These are phyloP conservation scores for Boletus edulis DNA, from an alignment of 768 basidiomycete species.

Conservation along the genomic window DNA sequence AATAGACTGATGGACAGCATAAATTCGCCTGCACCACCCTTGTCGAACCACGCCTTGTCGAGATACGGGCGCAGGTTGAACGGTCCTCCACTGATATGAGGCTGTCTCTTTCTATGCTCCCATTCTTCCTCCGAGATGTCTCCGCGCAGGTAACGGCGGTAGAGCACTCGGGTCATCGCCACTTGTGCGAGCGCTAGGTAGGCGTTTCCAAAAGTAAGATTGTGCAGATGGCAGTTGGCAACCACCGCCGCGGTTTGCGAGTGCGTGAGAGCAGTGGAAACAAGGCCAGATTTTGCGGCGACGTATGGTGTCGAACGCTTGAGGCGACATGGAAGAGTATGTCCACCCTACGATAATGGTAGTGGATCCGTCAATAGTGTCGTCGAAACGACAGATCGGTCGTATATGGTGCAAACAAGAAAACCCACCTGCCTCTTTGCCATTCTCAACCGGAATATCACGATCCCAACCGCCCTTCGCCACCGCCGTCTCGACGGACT, in stretches of 20 bases:
- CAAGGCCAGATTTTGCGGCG: constrained; percentile 35
- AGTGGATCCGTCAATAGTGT: not conserved
- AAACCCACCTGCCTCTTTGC: constrained; percentile 36
- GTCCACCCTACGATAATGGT: constrained; percentile 45
- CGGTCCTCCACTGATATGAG: constrained; percentile 48
- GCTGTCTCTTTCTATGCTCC: constrained; percentile 47
- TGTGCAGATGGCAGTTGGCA: constrained; percentile 38
- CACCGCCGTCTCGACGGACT: constrained; percentile 41
- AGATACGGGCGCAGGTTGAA: constrained; percentile 51
- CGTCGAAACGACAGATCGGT: not conserved
- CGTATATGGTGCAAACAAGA: not conserved
- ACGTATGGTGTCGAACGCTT: constrained; percentile 34
- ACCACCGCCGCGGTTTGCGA: constrained; percentile 33
- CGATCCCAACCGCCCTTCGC: constrained; percentile 41
- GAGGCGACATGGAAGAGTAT: constrained; percentile 48
- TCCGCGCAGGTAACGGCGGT: constrained; percentile 44
- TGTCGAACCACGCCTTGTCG: constrained; percentile 43
- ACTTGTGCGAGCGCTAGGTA: constrained; percentile 51
- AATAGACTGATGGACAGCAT: constrained; percentile 40
- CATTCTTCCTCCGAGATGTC: constrained; percentile 51
- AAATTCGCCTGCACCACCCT: constrained; percentile 46
- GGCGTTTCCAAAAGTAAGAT: constrained; percentile 51
- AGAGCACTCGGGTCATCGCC: constrained; percentile 49
- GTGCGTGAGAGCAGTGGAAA: constrained; percentile 24
- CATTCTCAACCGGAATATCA: constrained; percentile 35